These are phyloP conservation scores for Yarrowia alimentaria DNA, from an alignment of 805 yeast species.

Conservation along the genomic window DNA sequence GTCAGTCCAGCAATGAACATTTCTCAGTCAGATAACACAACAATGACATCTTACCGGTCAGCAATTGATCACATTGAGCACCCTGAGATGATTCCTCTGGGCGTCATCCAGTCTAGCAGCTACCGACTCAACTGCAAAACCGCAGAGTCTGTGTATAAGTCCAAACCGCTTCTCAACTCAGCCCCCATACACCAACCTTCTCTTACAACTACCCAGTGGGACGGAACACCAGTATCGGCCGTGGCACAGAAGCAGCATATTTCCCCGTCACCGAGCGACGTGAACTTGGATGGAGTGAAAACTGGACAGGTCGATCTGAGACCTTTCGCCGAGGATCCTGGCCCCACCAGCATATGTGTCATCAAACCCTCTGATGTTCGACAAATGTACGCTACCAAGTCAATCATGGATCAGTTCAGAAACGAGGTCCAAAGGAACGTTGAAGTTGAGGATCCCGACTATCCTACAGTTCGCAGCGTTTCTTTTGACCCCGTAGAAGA, in stretches of 20 bases:
- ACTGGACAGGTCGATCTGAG: no score
- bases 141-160: constrained; percentile 4
- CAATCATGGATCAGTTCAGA: constrained; percentile 20
- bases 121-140: constrained; percentile 11
- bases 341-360: constrained; percentile 9
- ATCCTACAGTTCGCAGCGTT: constrained; percentile 4
- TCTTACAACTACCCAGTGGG: constrained; percentile 5
- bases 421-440: neutral
- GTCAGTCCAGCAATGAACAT: no score
- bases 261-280: no score
- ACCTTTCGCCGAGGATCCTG: constrained; percentile 1
- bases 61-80: neutral
- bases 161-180: constrained; percentile 7
- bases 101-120: neutral
- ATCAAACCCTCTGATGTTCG: constrained; percentile 14
- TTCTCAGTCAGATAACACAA: constrained; percentile 23
- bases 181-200: constrained; percentile 11
- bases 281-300: no score
- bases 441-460: neutral
- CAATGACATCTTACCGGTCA: constrained; percentile 27
- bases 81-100: neutral
- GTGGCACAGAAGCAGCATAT: constrained; percentile 1
- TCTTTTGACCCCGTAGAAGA: constrained; percentile 5
- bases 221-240: constrained; percentile 6
- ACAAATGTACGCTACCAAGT: neutral